These are phyloP conservation scores for Hypocreales sp. DNA, from an alignment of 2,329 filamentous ascomycete genomes.

Conservation along the genomic window DNA sequence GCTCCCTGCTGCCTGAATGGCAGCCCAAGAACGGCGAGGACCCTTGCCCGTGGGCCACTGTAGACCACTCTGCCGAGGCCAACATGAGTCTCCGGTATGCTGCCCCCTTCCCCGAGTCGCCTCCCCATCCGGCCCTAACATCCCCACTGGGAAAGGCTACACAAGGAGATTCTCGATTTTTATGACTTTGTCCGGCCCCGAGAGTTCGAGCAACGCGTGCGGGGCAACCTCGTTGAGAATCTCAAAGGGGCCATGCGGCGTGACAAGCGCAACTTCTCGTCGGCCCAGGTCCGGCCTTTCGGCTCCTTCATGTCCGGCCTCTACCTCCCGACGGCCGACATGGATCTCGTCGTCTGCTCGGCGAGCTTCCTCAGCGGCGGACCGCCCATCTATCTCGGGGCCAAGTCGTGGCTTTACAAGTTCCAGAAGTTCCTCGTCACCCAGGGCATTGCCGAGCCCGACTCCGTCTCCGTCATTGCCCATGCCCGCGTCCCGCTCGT, in stretches of 20 bases:
- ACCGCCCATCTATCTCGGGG: constrained; percentile 27
- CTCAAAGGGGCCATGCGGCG: constrained; percentile 44
- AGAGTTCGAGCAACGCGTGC: constrained; percentile 61
- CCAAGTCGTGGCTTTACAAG: constrained; percentile 41
- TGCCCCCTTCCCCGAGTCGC: not conserved
- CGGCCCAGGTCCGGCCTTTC: constrained; percentile 57
- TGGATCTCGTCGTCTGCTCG: constrained; percentile 76
- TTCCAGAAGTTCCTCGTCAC: constrained; percentile 45
- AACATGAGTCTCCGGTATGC: constrained; percentile 40
- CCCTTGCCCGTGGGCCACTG: constrained; percentile 46
- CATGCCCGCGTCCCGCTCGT: constrained; percentile 78
- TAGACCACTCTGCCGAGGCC: constrained; percentile 36
- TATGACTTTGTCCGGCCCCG: constrained; percentile 71
- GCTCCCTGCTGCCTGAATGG: constrained; percentile 38
- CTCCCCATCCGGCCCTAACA: too few relatives aligned
- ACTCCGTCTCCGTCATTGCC: constrained; percentile 51
- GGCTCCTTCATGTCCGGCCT: constrained; percentile 87
- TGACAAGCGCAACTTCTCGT: constrained; percentile 31
- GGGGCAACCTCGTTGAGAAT: constrained; percentile 55
- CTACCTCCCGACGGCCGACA: constrained; percentile 61
- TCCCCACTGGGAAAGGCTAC: constrained; percentile 39
- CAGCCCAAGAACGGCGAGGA: constrained; percentile 22
- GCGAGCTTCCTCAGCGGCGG: constrained; percentile 38
- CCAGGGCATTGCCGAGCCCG: constrained; percentile 38
- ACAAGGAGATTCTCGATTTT: constrained; percentile 83